Evolutionary conservation across 805 yeast genomes (phyloP).

Genomic region (Starmerella cellae): DNA sequence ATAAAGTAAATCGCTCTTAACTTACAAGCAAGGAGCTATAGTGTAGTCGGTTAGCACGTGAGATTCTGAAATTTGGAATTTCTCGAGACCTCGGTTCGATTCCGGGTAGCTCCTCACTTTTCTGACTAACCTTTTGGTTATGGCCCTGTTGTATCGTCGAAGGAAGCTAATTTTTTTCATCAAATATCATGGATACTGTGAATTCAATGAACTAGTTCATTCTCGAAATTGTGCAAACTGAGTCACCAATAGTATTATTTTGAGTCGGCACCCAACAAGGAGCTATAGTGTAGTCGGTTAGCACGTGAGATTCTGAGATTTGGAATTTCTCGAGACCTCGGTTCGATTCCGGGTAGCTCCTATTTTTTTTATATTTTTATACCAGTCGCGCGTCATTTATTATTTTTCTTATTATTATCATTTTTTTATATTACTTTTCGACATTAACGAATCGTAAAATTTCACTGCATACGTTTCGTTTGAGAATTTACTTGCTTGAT

Average conservation of each 20-base stretch:
- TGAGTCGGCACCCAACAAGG: not conserved
- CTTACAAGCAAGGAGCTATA: conserved; percentile 17
- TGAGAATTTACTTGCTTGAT: no score
- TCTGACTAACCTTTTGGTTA: not conserved
- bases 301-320: conserved; percentile 1
- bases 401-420: no score
- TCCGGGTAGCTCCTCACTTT: conserved; percentile 21
- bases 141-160: no score
- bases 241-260: not conserved
- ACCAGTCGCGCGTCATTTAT: no score
- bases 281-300: conserved; percentile 1
- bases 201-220: no score
- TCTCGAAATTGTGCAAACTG: no score
- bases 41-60: conserved; percentile 23
- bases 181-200: no score
- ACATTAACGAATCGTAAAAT: no score
- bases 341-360: conserved; percentile 3
- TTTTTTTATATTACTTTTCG: no score
- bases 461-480: no score
- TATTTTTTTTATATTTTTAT: no score
- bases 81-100: conserved; percentile 22
- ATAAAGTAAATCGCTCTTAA: not conserved
- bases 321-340: conserved; percentile 2
- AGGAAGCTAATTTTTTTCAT: no score
- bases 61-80: conserved; percentile 20